These are phyloP conservation scores for California macrophylla DNA, from an alignment of 441 rosid genomes.

Conservation along the genomic window DNA sequence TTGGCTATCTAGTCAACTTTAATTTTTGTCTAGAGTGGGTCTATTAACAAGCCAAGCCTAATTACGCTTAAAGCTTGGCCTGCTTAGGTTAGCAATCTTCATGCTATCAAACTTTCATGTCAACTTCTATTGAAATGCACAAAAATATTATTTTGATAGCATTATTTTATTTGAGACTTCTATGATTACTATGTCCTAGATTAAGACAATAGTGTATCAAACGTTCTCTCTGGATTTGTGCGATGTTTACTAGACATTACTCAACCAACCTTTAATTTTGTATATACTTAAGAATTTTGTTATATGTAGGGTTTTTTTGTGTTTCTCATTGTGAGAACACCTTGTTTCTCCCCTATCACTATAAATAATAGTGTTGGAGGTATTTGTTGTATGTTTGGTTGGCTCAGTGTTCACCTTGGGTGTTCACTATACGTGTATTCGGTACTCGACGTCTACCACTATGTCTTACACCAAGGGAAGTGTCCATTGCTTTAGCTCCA, in stretches of 20 bases:
- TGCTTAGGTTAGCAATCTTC: background rate
- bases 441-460: too few relatives aligned
- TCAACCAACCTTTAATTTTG: background rate
- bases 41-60: background rate
- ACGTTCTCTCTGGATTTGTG: background rate
- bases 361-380: too few relatives aligned
- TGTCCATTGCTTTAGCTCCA: too few relatives aligned
- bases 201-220: background rate
- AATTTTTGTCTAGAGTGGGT: background rate
- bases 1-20: background rate
- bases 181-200: background rate
- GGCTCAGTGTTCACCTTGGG: too few relatives aligned
- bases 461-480: too few relatives aligned
- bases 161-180: background rate
- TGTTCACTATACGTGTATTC: too few relatives aligned
- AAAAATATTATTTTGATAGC: background rate
- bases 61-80: too few relatives aligned
- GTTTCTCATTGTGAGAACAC: background rate
- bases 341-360: background rate
- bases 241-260: background rate
- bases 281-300: background rate
- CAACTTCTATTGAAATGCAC: background rate
- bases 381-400: too few relatives aligned
- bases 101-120: background rate
- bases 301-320: background rate